Evolutionary conservation across 306 rosid species (phyloP), one percentile per base, ranked within the genome.

Genomic region (Clitoria ternatea): DNA sequence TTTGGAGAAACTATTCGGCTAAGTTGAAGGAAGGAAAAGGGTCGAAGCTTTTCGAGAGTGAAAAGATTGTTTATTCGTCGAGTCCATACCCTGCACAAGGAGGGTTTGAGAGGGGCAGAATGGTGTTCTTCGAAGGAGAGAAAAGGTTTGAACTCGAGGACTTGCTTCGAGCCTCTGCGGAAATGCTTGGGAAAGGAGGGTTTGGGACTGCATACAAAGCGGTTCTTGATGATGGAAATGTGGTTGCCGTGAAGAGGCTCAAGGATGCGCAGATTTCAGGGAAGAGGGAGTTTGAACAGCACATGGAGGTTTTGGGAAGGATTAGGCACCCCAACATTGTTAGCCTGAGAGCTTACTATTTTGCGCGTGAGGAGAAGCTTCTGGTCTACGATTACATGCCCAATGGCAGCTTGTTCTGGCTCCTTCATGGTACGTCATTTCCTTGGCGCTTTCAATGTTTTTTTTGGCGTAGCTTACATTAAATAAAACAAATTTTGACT

Each of bases 181-280:
- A 94, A 84, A 94, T 94, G 98, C 68, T 94, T 12, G 98, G 98
- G 5, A 94, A 94, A 77, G 98, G 98, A 0, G 97, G 98, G 66
- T 94, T 90, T n/a, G 98, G 98, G 15, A 94, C 98, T 11, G 96
- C 98, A 14, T 94, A 94, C 72, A 94, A 94, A 71, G 97, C 98
- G 20, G 88, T 90, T 0, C 88, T 94, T 0, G 98, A 94, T 33
- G 98, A 94, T 29, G 98, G 98, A 0, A 84, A 85, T 20, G 97
- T 90, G 10, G 97, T 94, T 45, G 98, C 95, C 4, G 97, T 94
- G 77, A 94, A 94, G 84, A 74, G 98, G 69, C 84, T 94, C 7
- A 94, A 89, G 72, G 98, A 94, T n/a, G 98, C 97, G 0, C 86
- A 83, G 59, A 56, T 88, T 7, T 85, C 87, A 5, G 97, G 96